Base-by-base conservation (phyloP, 2,329 filamentous ascomycete species). In the Stachybotrys chlorohalonatus region DNA sequence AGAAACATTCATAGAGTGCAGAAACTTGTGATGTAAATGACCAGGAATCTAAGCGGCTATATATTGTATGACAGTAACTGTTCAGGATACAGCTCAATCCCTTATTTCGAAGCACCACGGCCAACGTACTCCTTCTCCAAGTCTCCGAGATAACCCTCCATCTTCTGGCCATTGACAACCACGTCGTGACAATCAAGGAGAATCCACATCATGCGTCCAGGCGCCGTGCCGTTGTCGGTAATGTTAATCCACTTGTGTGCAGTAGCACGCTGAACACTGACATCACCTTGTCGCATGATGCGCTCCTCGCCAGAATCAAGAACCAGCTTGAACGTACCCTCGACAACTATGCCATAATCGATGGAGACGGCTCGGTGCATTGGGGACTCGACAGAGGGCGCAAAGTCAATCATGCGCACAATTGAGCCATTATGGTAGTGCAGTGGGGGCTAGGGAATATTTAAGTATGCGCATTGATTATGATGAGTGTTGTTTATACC, bases 301-400 rank as follows among this genome's bases (percentile, higher is more conserved):
- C 70, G 70, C 52, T 64, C 69, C 54, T 76, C 77, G 1, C 79
- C 79, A n/a, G 74, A 73, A 55, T 81, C 80, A 5, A 83, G 65
- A 5, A 75, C 54, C 65, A 81, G 69, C 56, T 80, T 77, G 31
- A 83, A 62, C 59, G 73, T 70, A 1, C 80, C 80, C 59, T 83
- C 79, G 7, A 83, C 60, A 3, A 83, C 72, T 53, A 82, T 71
- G 3, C 78, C 80, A 57, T 77, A 82, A 59, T 83, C 80, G 3
- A 83, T 65, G 45, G 72, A 78, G 58, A 77, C 71, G 0, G 79
- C 82, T 11, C 79, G 73, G 58, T 83, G 80, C 71, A 81, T 77
- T n/a, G 53, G 64, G 60, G 55, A 62, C 51, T 53, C 70, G 5
- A 74, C 62, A 0, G 70, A 68, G 1, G 75, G 69, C 0, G 69